A percentile compares a stretch with the other conserved stretches of the same genome.
These are phyloP conservation scores for Leishmania tarentolae DNA, from an alignment of 208 protist genomes.

Conservation along the genomic window DNA sequence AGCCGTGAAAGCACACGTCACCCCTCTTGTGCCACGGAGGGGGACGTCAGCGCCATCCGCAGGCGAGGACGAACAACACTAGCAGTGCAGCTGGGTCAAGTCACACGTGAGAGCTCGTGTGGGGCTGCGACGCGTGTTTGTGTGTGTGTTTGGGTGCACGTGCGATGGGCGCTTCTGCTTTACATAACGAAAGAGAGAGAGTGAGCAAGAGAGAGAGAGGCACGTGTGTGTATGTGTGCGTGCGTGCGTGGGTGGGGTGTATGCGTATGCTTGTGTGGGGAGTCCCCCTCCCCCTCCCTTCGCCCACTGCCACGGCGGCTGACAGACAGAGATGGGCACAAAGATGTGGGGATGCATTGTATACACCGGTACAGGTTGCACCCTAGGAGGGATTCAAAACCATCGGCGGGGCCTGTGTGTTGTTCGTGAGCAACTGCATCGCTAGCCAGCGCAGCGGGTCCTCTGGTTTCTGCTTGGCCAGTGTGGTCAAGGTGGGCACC, in stretches of 20 bases:
- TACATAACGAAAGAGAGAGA: not conserved
- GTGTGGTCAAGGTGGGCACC: conserved; percentile 82
- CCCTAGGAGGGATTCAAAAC: conserved; percentile 18
- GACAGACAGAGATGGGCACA: not conserved
- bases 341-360: not conserved
- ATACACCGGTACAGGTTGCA: not conserved
- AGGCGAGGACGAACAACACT: not conserved
- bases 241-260: too few relatives aligned
- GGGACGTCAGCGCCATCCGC: not conserved
- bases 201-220: not conserved
- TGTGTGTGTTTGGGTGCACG: not conserved
- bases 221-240: too few relatives aligned
- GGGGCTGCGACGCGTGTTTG: not conserved
- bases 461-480: conserved; percentile 80
- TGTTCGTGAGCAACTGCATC: conserved; percentile 80
- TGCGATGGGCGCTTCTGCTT: not conserved
- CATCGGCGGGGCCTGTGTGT: conserved; percentile 76
- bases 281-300: too few relatives aligned
- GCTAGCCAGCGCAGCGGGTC: conserved; percentile 90
- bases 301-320: not conserved
- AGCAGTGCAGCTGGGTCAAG: not conserved
- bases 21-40: not conserved
- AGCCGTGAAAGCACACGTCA: too few relatives aligned
- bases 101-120: not conserved
- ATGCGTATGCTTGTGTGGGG: too few relatives aligned